phyloP scores from a whole-genome alignment of 1,284 basidiomycete species.

The Meira miltonrushii region DNA sequence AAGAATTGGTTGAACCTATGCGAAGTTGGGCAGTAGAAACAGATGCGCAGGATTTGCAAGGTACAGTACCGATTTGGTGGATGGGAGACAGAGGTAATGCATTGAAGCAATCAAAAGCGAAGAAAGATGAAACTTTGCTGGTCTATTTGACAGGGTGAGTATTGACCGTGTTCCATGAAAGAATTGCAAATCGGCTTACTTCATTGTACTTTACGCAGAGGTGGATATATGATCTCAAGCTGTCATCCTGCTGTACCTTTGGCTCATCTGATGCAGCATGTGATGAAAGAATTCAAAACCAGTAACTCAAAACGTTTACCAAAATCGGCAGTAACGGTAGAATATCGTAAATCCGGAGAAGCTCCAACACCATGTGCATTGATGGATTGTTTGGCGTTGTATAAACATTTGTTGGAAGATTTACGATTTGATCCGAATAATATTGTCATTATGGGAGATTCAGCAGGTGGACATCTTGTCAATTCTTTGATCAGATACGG shows the following conservation, averaged over 20 bases:
- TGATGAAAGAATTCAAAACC: neutral
- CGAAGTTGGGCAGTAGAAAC: neutral
- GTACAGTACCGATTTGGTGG: neutral
- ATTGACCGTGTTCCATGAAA: neutral
- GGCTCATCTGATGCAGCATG: neutral
- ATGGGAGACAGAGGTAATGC: neutral
- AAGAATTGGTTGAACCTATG: neutral
- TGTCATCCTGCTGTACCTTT: neutral
- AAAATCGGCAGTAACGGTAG: neutral
- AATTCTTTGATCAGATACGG: neutral
- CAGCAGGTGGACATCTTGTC: neutral
- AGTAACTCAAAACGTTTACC: neutral
- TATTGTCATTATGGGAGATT: neutral
- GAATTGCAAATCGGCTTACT: neutral
- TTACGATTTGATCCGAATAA: neutral
- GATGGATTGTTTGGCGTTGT: neutral
- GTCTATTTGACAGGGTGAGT: slow-evolving; percentile 4
- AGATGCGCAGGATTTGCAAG: neutral
- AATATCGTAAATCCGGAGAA: neutral
- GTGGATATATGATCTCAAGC: neutral
- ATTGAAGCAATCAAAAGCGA: neutral
- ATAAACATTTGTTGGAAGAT: neutral
- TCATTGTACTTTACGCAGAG: neutral
- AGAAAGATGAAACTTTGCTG: neutral
- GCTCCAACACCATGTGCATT: neutral